These are phyloP conservation scores for Talaromyces marneffei DNA, from an alignment of 2,329 filamentous ascomycete genomes.

Conservation along the genomic window DNA sequence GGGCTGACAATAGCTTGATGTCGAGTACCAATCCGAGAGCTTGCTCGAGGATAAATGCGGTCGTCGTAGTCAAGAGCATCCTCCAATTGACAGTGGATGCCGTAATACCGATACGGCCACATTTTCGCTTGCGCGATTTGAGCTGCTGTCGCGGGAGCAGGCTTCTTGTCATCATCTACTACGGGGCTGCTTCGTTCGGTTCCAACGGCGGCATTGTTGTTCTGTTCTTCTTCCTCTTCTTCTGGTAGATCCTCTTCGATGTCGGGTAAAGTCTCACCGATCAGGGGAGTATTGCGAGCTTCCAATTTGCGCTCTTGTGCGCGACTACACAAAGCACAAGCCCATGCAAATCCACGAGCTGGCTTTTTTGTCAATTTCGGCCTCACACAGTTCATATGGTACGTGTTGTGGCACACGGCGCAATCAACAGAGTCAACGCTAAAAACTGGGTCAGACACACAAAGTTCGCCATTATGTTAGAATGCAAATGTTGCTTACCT, in stretches of 20 bases:
- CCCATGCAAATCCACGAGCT: slow-evolving; percentile 95
- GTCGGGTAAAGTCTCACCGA: slow-evolving; percentile 50
- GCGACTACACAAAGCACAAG: slow-evolving; percentile 89
- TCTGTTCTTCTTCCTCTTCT: slow-evolving; percentile 62
- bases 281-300: slow-evolving; percentile 75
- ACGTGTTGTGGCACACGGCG: slow-evolving; percentile 88
- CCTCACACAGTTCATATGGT: slow-evolving; percentile 97
- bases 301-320: slow-evolving; percentile 92
- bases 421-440: slow-evolving; percentile 95
- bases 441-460: slow-evolving; percentile 5
- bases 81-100: slow-evolving; percentile 90
- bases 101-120: slow-evolving; percentile 94
- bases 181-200: slow-evolving; percentile 62
- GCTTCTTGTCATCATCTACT: slow-evolving; percentile 48
- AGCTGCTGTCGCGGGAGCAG: slow-evolving; percentile 64
- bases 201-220: slow-evolving; percentile 44
- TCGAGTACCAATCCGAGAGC: slow-evolving; percentile 81
- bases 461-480: background rate
- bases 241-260: slow-evolving; percentile 60
- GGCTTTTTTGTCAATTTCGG: slow-evolving; percentile 92
- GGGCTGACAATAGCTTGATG: slow-evolving; percentile 81
- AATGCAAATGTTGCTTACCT: slow-evolving; percentile 52
- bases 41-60: slow-evolving; percentile 91
- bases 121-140: slow-evolving; percentile 88
- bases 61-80: slow-evolving; percentile 97